Evolutionary conservation across 2,329 filamentous ascomycete genomes (phyloP), one percentile per base, ranked within the genome.

Genomic region (Didymella exigua): DNA sequence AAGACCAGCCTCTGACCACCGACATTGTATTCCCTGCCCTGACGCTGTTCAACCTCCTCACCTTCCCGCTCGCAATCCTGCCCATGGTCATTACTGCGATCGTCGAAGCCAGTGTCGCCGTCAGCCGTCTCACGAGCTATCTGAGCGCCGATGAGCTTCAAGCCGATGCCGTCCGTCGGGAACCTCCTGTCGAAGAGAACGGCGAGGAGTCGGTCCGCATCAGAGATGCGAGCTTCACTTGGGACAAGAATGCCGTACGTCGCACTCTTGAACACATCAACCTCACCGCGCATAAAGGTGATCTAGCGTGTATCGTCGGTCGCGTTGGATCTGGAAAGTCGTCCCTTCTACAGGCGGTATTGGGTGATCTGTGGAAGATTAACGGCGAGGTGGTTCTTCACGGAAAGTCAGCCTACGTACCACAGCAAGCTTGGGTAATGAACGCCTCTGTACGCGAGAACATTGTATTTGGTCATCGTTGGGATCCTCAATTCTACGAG

Each of bases 1-100:
- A 87, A 56, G 83, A 95, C 65, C 81, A 82, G 53, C 91, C 96
- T 3, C 78, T 99, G 68, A 95, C 91, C 2, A 97, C 92, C 0
- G 92, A 96, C 0, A 95, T 99, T 63, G 91, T 99, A 18, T 99
- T 99, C 77, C 95, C 95, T 7, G 93, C 93, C 6, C 74, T 90
- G 72, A 93, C 95, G 0, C 82, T 99, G 21, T 99, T 99, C 84
- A 99, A 99, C 72, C 82, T 99, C 24, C 84, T 99, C 41, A 96
- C 93, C 0, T 99, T 99, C 77, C 96, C 95, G 1, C 84, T 99
- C 49, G 89, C 95, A 2, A 88, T 99, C 31, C 81, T 99, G 26
- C 95, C 95, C 7, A 98, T 99, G 93, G 93, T 99, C 31, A 98
- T 99, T 64, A 96, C 93, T 0, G 89, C 93, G 6, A 91, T 99